Base-by-base conservation (phyloP, 2,329 filamentous ascomycete genomes). In the Ascochyta koolunga region DNA sequence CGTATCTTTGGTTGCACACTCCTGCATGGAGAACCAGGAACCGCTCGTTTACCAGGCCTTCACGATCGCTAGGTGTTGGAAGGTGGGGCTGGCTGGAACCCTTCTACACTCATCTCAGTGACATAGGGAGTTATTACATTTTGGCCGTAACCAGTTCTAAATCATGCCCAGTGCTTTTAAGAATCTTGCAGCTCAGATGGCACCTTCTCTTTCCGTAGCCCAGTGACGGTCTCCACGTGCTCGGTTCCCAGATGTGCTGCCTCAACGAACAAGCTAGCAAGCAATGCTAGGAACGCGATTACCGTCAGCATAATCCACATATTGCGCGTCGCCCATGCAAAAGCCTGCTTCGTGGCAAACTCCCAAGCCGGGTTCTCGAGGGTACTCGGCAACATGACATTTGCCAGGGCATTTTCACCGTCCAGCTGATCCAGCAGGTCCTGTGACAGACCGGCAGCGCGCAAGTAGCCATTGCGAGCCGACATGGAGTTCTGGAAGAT, bases 401-500 rank as follows among this genome's bases (percentile, higher is more conserved):
- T 86, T 18, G 87, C 82, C 19, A 84, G 81, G 22, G 88, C 84
- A 51, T 81, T 80, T 56, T 78, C 74, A 10, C 86, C 86, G 2
- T 83, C 80, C 1, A 90, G 76, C 43, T 77, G 65, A 5, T 70
- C 60, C 0, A 83, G 79, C 1, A 82, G 68, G 1, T 81, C 65
- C 0, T 75, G 70, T 0, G 82, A 81, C 0, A 90, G 76, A 1
- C 78, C 75, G 3, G 80, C 76, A 19, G 73, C 66, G 3, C 41
- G 77, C 65, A 60, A 87, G 75, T 11, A 65, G 60, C 73, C 66
- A 10, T 78, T 77, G 58, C 84, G 82, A 43, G 74, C 78, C 58
- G 85, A 76, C 86, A 91, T 89, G 41, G 82, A 79, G 59, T 82
- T 82, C 49, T 82, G 79, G 56, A 83, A 82, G 4, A 83, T 77